Evolutionary conservation across 2,329 filamentous ascomycete species (phyloP).

Genomic region (Aureobasidium sp.): DNA sequence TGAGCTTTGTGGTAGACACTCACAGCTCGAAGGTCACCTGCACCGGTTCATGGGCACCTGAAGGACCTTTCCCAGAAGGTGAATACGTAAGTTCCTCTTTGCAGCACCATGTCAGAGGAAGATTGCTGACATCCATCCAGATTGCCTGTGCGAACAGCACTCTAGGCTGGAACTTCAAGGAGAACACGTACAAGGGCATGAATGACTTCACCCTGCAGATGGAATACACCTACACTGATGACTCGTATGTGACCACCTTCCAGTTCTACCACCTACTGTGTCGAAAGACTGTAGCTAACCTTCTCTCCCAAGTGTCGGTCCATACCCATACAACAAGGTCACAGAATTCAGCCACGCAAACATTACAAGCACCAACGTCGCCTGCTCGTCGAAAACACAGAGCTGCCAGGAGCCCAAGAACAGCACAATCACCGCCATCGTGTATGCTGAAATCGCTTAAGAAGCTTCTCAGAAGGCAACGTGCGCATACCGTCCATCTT

Average conservation of each 20-base stretch:
- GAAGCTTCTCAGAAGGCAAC: background rate
- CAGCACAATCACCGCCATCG: background rate
- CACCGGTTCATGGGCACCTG: slow-evolving; percentile 2
- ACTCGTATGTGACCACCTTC: background rate
- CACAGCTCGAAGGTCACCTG: background rate
- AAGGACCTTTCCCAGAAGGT: background rate
- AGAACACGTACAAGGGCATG: slow-evolving; percentile 5
- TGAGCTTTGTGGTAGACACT: slow-evolving; percentile 11
- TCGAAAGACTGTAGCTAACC: background rate
- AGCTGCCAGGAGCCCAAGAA: background rate
- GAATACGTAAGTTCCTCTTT: slow-evolving; percentile 2
- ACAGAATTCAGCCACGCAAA: slow-evolving; percentile 4
- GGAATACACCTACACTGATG: slow-evolving; percentile 8
- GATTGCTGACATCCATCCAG: background rate
- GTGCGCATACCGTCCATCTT: background rate
- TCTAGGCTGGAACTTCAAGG: slow-evolving; percentile 12
- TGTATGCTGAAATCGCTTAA: background rate
- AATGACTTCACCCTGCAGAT: slow-evolving; percentile 10
- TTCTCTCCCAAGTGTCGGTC: background rate
- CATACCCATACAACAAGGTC: slow-evolving; percentile 1
- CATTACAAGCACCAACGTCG: background rate
- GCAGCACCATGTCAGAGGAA: background rate
- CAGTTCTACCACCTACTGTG: no score
- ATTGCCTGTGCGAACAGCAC: slow-evolving; percentile 7
- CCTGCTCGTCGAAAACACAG: background rate